Base-by-base conservation (phyloP, 768 basidiomycete species). In the Boletus edulis region DNA sequence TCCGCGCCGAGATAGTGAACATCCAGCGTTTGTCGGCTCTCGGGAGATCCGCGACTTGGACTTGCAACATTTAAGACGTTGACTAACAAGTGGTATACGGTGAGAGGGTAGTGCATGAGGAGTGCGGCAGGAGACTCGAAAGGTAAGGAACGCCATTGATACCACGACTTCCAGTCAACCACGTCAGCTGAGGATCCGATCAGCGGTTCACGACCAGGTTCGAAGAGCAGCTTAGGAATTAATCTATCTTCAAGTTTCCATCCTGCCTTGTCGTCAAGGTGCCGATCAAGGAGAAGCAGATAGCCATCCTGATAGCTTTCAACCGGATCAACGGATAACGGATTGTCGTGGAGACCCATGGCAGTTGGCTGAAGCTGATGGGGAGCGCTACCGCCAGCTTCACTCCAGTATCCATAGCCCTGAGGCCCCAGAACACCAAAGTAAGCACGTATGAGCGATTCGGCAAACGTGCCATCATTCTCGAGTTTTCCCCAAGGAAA, bases 401-500 rank as follows among this genome's bases (percentile, higher is more conserved):
- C 63, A 24, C 74, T 72, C 76, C 77, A 79, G 58, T 72, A 78
- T 11, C 78, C 78, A 41, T 67, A 73, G 18, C 72, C 69, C 20
- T 71, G 67, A 8, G 65, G 62, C 20, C 78, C 78, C 34, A 77
- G 66, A 27, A 79, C 73, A 11, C 51, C 64, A 52, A 68, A 72
- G 18, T 68, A 71, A 15, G 70, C 77, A 14, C 68, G 70, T n/a
- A 67, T 67, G 53, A 76, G 39, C 18, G 70, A 59, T 41, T 64
- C 63, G 6, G 61, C 51, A 59, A 76, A 78, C 18, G 75, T 72
- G 11, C 74, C 73, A 58, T 78, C 77, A 11, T 63, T 67, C 54
- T 78, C 76, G 20, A 78, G 12, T 37, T 70, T 72, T 13, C 73
- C 77, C 76, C 77, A 78, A 9, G 76, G 72, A 56, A 77, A 78